phyloP scores from a whole-genome alignment of 192 early-diverging fungal genomes.

The Gigaspora rosea region DNA sequence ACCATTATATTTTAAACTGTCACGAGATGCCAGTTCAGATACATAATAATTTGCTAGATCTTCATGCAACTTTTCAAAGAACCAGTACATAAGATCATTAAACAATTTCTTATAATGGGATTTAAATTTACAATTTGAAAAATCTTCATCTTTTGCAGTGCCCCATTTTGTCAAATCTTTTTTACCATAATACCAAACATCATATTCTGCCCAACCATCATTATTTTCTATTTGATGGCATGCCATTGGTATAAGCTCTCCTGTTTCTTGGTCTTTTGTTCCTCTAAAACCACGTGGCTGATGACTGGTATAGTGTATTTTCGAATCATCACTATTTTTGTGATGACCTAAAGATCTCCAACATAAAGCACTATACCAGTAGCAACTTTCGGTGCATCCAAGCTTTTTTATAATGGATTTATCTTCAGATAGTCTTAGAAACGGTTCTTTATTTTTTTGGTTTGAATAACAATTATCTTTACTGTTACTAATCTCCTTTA shows the following conservation, averaged over 20 bases:
- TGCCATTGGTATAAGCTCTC: neutral
- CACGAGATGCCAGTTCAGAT: neutral
- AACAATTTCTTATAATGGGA: neutral
- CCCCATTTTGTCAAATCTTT: neutral
- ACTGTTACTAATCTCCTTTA: too few relatives aligned
- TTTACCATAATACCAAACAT: neutral
- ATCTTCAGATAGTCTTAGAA: slow-evolving; percentile 2
- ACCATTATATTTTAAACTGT: neutral
- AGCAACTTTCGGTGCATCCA: slow-evolving; percentile 22
- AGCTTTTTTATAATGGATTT: slow-evolving; percentile 19
- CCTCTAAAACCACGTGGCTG: slow-evolving; percentile 11
- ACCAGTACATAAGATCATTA: slow-evolving; percentile 31
- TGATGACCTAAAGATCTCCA: slow-evolving; percentile 21
- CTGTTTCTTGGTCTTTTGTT: neutral
- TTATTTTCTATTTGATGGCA: neutral
- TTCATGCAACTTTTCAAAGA: slow-evolving; percentile 25
- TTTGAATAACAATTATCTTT: too few relatives aligned
- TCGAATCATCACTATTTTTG: neutral
- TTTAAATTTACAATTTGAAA: slow-evolving; percentile 28
- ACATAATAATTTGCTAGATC: slow-evolving; percentile 16
- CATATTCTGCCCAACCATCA: too few relatives aligned
- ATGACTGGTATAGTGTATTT: slow-evolving; percentile 29
- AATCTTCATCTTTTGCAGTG: neutral
- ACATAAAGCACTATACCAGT: slow-evolving; percentile 24
- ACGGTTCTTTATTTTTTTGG: neutral